Conservation (phyloP, 2,329 filamentous ascomycete genomes). For the Penicillium sclerotiorum region DNA sequence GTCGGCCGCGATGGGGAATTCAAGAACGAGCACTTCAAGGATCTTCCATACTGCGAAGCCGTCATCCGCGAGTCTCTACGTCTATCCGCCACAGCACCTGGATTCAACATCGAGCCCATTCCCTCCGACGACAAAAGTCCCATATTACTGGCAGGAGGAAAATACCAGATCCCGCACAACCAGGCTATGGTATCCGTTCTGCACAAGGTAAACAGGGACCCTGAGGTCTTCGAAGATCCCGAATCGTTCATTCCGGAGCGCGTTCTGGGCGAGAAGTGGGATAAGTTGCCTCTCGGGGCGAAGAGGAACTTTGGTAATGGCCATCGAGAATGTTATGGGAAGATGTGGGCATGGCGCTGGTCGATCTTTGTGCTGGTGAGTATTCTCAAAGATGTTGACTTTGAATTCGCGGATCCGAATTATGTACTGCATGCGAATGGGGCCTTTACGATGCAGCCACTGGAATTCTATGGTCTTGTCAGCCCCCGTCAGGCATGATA, state of each 20-base stretch:
- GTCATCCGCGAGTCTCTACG: constrained; percentile 66
- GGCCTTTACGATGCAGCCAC: constrained; percentile 34
- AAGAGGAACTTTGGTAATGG: constrained; percentile 78
- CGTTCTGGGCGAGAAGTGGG: constrained; percentile 71
- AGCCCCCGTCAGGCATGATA: constrained; percentile 8
- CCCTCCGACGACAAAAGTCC: constrained; percentile 47
- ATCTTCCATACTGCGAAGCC: constrained; percentile 64
- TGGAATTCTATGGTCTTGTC: constrained; percentile 10
- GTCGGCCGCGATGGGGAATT: constrained; percentile 22
- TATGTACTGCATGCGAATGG: constrained; percentile 47
- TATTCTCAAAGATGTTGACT: constrained; percentile 66
- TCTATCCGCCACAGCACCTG: constrained; percentile 60
- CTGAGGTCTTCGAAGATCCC: constrained; percentile 65
- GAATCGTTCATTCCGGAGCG: constrained; percentile 69
- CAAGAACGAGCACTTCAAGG: constrained; percentile 14
- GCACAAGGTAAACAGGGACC: constrained; percentile 64
- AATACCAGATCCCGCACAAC: constrained; percentile 61
- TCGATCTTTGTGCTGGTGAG: constrained; percentile 62
- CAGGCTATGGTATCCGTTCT: constrained; percentile 58
- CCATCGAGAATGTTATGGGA: constrained; percentile 69
- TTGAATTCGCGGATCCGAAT: constrained; percentile 61
- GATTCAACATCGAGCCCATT: constrained; percentile 56
- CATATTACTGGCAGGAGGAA: constrained; percentile 59
- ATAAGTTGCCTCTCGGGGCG: constrained; percentile 62
- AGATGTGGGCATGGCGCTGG: constrained; percentile 75